Percentiles rank a stretch among this genome's conserved stretches.
phyloP scores from a whole-genome alignment of 148 eudicot genomes.

The Nepenthes gracilis region DNA sequence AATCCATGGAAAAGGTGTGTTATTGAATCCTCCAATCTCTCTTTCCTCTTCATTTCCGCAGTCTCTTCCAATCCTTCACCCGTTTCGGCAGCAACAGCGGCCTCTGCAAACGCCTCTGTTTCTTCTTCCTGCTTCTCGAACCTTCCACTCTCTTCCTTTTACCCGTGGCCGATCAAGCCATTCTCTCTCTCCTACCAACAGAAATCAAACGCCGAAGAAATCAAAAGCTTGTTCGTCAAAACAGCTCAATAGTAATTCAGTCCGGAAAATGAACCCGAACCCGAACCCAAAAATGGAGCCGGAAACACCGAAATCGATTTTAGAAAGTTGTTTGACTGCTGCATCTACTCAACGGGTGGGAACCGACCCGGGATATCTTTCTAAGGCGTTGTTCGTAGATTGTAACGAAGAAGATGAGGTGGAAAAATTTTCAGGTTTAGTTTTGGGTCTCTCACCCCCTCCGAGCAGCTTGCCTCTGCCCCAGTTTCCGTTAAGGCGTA shows the following conservation, averaged over 20 bases:
- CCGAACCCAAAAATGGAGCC: neutral
- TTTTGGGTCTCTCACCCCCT: slow-evolving; percentile 43
- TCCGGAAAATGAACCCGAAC: slow-evolving; percentile 4
- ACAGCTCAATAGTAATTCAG: neutral
- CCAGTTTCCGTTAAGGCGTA: slow-evolving; percentile 47
- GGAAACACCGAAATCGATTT: neutral
- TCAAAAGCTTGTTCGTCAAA: neutral
- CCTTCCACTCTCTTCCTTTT: slow-evolving; percentile 14
- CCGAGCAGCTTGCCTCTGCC: slow-evolving; percentile 89
- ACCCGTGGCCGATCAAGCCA: slow-evolving; percentile 6
- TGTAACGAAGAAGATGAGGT: neutral
- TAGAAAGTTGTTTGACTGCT: slow-evolving; percentile 5
- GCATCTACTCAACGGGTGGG: slow-evolving; percentile 13
- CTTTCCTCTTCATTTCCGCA: slow-evolving; percentile 11
- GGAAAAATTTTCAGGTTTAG: slow-evolving; percentile 5
- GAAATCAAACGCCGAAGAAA: slow-evolving; percentile 9
- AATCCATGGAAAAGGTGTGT: slow-evolving; percentile 5
- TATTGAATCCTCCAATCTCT: slow-evolving; percentile 15
- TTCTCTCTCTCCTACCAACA: slow-evolving; percentile 11
- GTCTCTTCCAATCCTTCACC: slow-evolving; percentile 1
- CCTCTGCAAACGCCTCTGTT: slow-evolving; percentile 33
- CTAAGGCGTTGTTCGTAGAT: neutral
- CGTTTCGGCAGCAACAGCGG: no score
- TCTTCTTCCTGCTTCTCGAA: slow-evolving; percentile 23
- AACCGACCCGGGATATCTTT: no score